Evolutionary conservation across 805 yeast species (phyloP).

Genomic region (Pichia californica): DNA sequence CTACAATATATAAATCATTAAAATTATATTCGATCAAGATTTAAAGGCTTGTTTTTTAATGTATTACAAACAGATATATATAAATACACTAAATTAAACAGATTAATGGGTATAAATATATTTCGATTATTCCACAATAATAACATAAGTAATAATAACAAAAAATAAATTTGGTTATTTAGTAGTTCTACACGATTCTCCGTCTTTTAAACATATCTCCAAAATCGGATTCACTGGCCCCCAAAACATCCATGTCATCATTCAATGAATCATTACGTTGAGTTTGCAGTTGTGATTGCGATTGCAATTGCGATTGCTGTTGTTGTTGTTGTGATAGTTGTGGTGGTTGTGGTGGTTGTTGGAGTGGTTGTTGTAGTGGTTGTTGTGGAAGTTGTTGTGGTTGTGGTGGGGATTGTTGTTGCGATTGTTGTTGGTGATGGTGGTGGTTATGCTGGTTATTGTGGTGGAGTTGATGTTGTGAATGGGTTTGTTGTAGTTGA

Average conservation of each 20-base stretch:
- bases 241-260: constrained; percentile 1
- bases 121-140: background rate
- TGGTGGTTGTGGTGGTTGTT: no score
- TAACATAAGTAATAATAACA: no score
- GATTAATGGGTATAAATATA: no score
- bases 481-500: background rate
- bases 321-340: background rate
- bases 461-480: no score
- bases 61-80: no score
- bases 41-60: no score
- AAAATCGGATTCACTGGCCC: constrained; percentile 8
- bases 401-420: background rate
- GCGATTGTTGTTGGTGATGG: no score
- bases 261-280: background rate
- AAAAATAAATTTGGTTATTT: no score
- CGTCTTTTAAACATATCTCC: constrained; percentile 14
- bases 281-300: background rate
- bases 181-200: constrained; percentile 8
- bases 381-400: background rate
- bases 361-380: no score
- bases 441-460: background rate
- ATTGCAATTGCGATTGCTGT: background rate
- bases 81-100: no score
- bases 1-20: no score
- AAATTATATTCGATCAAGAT: no score